Conservation (phyloP, 208 protist genomes). For the Leishmania major region DNA sequence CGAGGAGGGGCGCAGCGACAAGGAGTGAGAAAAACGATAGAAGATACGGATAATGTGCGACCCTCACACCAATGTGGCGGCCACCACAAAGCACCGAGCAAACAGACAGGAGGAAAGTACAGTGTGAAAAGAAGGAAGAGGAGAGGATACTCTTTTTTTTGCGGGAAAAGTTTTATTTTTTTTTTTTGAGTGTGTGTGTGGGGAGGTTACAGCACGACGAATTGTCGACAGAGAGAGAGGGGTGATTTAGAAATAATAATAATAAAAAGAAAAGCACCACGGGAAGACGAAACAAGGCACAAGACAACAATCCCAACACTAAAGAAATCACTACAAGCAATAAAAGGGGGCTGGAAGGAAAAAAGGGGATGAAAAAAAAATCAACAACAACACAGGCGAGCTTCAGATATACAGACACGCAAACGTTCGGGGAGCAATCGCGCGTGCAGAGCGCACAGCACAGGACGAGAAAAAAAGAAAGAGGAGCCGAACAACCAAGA, state of each 20-base stretch:
- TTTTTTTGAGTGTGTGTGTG: not conserved
- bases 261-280: not conserved
- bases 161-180: not conserved
- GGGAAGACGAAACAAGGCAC: not conserved
- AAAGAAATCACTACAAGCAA: not conserved
- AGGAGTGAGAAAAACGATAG: not conserved
- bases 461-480: constrained; percentile 3
- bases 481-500: not conserved
- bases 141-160: not conserved
- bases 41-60: constrained; percentile 1
- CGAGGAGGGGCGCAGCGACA: not conserved
- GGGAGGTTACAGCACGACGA: not conserved
- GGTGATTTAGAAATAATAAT: not conserved
- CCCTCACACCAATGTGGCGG: not conserved
- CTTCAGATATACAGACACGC: not conserved
- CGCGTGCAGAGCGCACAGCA: not conserved
- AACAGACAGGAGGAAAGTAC: not conserved
- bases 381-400: not conserved
- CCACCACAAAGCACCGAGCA: not conserved
- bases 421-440: not conserved
- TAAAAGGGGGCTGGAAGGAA: not conserved
- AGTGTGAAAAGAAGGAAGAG: not conserved
- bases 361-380: not conserved
- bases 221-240: not conserved
- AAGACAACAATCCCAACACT: not conserved